Evolutionary conservation across 129 eudicot genomes (phyloP), one percentile per base, ranked within the genome.

Genomic region (Flaveria sonorensis): DNA sequence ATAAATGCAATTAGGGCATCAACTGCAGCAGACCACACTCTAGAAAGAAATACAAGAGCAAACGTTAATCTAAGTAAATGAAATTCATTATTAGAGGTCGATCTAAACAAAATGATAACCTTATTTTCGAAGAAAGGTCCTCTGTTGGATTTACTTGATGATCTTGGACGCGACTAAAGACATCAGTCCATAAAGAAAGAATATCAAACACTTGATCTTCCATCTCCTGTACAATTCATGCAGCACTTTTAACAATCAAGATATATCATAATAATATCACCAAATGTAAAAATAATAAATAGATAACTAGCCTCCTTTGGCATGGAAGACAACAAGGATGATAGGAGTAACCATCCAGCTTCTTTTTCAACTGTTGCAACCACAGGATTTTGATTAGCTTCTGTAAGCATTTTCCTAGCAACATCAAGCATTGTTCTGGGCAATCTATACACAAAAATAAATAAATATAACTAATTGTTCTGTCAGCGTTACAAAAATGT

Each of bases 1-100:
- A 91, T 79, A 74, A 87, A 94, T 83, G 98, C 87, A 67, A 89
- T 83, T 47, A 94, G 89, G 8, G 98, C 97, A 75, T 91, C 96
- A 56, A 94, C 77, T 72, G 98, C 96, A 61, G 97, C 92, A 85
- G 96, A 83, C 96, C 97, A 94, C 78, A 94, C 97, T 77, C 98
- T 94, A 68, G 75, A 81, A 46, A 75, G 12, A 79, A 46, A 70
- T 80, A 61, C 50, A 78, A 50, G 26, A 70, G 61, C 30, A 30
- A 36, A 32, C 26, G 52, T 81, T 40, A 77, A 28, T 60, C 51
- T 26, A 21, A 16, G 36, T 68, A 77, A 32, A 12, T 26, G 23
- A 62, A 15, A 21, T 26, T 70, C 30, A 21, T 5, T 55, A 23
- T 53, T n/a, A 11, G 42, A 28, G 46, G 30, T 46, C 15, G 20